These are phyloP conservation scores for Coriaria nepalensis DNA, from an alignment of 306 rosid genomes.

Conservation along the genomic window DNA sequence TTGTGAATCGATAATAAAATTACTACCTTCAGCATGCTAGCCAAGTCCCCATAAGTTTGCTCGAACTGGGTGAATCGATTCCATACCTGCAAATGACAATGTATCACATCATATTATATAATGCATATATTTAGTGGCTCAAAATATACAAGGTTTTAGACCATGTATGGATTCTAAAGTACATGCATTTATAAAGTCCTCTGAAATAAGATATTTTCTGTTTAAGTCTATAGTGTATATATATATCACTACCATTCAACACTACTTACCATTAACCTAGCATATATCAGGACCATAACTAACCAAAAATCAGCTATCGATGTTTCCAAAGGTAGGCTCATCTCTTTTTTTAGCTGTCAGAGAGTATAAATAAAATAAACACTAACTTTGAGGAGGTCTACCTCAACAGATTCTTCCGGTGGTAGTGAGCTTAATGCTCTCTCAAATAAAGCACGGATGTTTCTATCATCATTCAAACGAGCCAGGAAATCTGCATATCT, in stretches of 20 bases:
- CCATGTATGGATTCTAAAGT: neutral
- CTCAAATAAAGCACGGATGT: constrained; percentile 93
- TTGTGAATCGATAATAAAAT: constrained; percentile 5
- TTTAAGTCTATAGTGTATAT: no score
- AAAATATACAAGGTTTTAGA: constrained; percentile 1
- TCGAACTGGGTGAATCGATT: constrained; percentile 74
- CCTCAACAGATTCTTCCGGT: constrained; percentile 77
- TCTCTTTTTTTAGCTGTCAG: neutral
- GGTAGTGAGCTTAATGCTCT: constrained; percentile 79
- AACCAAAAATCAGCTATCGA: no score
- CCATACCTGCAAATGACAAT: constrained; percentile 55
- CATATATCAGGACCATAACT: no score
- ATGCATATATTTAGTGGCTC: neutral
- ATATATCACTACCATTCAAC: no score
- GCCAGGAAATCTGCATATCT: constrained; percentile 95
- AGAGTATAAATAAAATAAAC: neutral
- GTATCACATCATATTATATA: constrained; percentile 8
- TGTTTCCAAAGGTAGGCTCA: no score
- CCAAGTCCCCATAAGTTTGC: constrained; percentile 89
- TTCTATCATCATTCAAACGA: constrained; percentile 85
- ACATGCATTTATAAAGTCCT: no score
- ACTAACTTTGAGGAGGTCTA: constrained; percentile 13
- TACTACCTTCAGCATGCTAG: constrained; percentile 80
- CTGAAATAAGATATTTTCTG: no score
- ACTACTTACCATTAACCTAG: no score